These are phyloP conservation scores for Boletus tylopilopsis DNA, from an alignment of 768 basidiomycete species.

Conservation along the genomic window DNA sequence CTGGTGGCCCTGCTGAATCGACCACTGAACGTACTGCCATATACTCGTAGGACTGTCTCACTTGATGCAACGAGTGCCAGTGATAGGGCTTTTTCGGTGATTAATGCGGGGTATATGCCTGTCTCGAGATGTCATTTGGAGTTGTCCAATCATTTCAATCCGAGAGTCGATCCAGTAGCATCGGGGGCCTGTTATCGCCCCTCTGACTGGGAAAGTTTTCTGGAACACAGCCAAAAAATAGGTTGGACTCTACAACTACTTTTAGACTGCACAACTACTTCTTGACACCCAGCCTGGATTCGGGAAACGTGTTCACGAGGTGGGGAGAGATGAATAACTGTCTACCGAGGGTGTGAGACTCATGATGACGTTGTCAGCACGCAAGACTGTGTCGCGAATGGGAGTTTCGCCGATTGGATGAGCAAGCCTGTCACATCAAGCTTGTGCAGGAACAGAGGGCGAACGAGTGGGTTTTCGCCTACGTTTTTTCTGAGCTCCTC, in stretches of 20 bases:
- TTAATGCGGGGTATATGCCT: background rate
- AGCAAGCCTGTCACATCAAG: background rate
- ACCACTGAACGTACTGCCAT: no score
- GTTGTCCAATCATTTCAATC: background rate
- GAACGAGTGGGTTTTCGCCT: background rate
- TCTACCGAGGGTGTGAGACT: background rate
- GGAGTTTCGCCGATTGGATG: background rate
- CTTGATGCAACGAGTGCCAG: no score
- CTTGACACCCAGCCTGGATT: no score
- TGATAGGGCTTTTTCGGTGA: no score
- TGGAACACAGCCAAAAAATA: background rate
- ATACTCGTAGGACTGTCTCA: no score
- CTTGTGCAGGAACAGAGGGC: background rate
- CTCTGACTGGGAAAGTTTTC: background rate
- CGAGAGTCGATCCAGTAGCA: no score
- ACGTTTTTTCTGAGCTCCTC: background rate
- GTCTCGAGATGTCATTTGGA: background rate
- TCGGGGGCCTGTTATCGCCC: background rate
- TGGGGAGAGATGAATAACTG: background rate
- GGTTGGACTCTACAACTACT: no score
- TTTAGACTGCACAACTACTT: no score
- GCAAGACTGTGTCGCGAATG: background rate
- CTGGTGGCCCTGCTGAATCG: no score
- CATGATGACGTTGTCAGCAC: background rate
- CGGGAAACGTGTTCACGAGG: background rate